These are phyloP conservation scores for Boechera divaricarpa DNA, from an alignment of 345 rosid species.

Conservation along the genomic window DNA sequence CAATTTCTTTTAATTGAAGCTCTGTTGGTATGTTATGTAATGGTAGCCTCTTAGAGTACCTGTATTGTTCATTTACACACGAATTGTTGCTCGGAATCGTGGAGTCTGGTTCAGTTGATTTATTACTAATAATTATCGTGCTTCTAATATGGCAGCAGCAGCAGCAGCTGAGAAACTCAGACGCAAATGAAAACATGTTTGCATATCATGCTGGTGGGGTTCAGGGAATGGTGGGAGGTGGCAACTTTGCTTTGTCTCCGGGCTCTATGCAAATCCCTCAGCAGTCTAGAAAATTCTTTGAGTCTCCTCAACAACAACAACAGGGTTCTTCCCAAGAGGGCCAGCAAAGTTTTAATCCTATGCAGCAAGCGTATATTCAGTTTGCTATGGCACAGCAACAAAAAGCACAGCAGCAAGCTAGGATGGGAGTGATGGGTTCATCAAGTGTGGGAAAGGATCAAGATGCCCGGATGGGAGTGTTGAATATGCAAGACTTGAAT, in stretches of 20 bases:
- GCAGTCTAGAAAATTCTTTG: conserved; percentile 82
- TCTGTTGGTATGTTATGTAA: conserved; percentile 17
- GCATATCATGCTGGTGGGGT: conserved; percentile 79
- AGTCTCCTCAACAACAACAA: conserved; percentile 72
- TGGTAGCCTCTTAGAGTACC: background rate
- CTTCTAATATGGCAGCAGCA: conserved; percentile 56
- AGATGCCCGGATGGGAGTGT: conserved; percentile 63
- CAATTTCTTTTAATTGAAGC: conserved; percentile 1
- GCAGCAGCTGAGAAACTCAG: conserved; percentile 70
- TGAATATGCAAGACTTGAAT: conserved; percentile 82
- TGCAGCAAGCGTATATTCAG: conserved; percentile 88
- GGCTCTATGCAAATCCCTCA: conserved; percentile 84
- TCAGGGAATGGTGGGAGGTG: conserved; percentile 76
- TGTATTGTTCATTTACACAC: background rate
- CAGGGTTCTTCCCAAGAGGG: conserved; percentile 65
- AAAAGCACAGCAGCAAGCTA: conserved; percentile 82
- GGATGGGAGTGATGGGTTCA: conserved; percentile 65
- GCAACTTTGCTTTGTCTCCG: conserved; percentile 63
- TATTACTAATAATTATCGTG: background rate
- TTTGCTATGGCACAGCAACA: conserved; percentile 77
- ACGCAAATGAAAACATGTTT: conserved; percentile 72
- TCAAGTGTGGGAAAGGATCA: conserved; percentile 67
- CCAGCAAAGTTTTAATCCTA: conserved; percentile 72
- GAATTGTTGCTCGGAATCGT: conserved; percentile 6
- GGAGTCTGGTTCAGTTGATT: background rate